Evolutionary conservation across 2,329 filamentous ascomycete species (phyloP).

Genomic region (Trichoderma sp.): DNA sequence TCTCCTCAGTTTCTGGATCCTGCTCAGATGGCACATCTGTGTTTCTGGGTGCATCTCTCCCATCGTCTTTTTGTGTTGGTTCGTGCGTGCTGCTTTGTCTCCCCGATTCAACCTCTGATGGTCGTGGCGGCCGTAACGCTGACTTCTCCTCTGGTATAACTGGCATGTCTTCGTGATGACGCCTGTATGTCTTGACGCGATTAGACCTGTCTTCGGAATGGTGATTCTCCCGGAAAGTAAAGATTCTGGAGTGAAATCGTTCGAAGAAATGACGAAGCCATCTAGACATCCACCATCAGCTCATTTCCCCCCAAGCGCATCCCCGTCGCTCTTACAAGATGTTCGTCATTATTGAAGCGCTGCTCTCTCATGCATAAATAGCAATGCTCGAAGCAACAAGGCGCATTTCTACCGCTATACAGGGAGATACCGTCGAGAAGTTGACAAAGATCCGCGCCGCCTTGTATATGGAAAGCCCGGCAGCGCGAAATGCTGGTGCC

Average conservation of each 20-base stretch:
- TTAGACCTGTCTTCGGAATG: neutral
- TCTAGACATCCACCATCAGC: neutral
- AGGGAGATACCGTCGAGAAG: neutral
- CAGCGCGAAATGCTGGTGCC: constrained; percentile 22
- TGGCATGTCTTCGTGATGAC: neutral
- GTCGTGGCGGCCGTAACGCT: neutral
- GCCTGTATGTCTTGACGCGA: neutral
- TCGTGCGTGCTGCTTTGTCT: neutral
- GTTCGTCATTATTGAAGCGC: constrained; percentile 7
- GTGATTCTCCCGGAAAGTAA: neutral
- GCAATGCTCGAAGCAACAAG: neutral
- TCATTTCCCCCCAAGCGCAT: neutral
- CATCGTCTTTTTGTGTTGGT: neutral
- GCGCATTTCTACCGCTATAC: neutral
- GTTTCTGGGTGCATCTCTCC: neutral
- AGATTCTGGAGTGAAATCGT: constrained; percentile 2
- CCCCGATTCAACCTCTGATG: neutral
- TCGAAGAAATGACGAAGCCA: constrained; percentile 14
- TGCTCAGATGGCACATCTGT: neutral
- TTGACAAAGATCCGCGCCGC: neutral
- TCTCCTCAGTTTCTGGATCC: neutral
- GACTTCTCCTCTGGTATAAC: constrained; percentile 10
- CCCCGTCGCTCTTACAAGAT: constrained; percentile 3
- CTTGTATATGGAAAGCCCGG: constrained; percentile 2
- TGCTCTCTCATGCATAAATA: neutral